phyloP scores from a whole-genome alignment of 768 basidiomycete genomes.

The Tricholoma furcatifolium region DNA sequence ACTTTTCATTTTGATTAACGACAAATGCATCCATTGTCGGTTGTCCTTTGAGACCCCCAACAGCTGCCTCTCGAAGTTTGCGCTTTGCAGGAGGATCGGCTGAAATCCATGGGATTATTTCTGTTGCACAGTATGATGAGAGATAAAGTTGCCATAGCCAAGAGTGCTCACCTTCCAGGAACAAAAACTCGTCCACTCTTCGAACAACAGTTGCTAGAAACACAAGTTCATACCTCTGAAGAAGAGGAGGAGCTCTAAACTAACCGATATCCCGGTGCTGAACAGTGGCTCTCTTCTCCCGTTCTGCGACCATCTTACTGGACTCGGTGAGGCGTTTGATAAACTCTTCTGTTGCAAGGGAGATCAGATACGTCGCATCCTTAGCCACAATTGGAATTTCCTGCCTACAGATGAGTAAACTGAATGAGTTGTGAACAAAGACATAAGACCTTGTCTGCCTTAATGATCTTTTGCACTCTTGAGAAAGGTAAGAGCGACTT shows the following conservation, averaged over 20 bases:
- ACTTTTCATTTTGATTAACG: conserved; percentile 16
- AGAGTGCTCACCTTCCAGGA: conserved; percentile 61
- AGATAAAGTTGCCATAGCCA: not conserved
- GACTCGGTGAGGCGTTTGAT: conserved; percentile 73
- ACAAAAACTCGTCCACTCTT: conserved; percentile 72
- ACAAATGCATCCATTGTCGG: conserved; percentile 52
- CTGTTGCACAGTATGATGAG: conserved; percentile 27
- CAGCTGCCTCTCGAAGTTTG: conserved; percentile 33
- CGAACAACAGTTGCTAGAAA: conserved; percentile 57
- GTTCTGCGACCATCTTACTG: conserved; percentile 64
- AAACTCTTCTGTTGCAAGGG: conserved; percentile 87
- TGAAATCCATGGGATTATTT: conserved; percentile 56
- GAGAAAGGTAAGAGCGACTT: conserved; percentile 75
- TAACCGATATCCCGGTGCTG: conserved; percentile 80
- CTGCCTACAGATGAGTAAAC: conserved; percentile 32
- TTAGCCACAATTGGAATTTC: conserved; percentile 74
- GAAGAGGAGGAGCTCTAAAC: conserved; percentile 18
- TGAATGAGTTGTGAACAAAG: not conserved
- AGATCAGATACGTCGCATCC: conserved; percentile 78
- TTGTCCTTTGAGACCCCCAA: conserved; percentile 21
- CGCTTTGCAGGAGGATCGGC: conserved; percentile 43
- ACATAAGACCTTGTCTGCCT: conserved; percentile 71
- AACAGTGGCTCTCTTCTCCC: conserved; percentile 72
- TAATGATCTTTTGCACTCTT: conserved; percentile 81
- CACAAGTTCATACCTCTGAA: not conserved